A percentile compares a stretch with the other conserved stretches of the same genome.
phyloP scores from a whole-genome alignment of 2,329 filamentous ascomycete genomes.

The Trichoderma sp. region DNA sequence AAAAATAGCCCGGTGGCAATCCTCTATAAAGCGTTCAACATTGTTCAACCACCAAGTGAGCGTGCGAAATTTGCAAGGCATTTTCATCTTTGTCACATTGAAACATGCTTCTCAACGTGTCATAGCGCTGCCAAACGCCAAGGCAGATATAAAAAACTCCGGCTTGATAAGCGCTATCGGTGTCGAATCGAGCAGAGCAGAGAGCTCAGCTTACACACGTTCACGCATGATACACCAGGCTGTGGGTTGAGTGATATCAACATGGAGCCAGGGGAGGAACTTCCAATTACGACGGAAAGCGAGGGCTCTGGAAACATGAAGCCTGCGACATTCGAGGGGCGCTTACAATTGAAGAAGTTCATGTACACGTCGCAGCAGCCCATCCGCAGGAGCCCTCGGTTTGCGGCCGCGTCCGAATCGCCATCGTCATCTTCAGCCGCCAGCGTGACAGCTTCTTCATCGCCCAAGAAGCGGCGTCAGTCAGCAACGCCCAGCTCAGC shows the following conservation, averaged over 20 bases:
- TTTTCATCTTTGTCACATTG: neutral
- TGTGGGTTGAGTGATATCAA: neutral
- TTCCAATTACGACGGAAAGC: neutral
- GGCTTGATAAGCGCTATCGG: neutral
- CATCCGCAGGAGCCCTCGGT: conserved; percentile 32
- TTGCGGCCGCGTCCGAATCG: conserved; percentile 23
- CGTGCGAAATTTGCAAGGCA: neutral
- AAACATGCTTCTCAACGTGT: neutral
- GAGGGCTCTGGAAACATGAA: conserved; percentile 6
- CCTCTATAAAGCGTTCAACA: neutral
- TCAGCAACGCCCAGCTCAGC: conserved; percentile 9
- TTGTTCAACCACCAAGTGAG: neutral
- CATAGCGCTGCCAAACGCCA: neutral
- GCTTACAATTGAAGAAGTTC: conserved; percentile 45
- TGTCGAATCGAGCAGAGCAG: neutral
- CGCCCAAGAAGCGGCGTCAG: neutral
- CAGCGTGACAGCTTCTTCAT: conserved; percentile 8
- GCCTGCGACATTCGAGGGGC: conserved; percentile 42
- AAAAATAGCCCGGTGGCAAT: conserved; percentile 1
- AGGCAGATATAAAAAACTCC: neutral
- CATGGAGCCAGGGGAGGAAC: neutral
- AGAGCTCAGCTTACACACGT: conserved; percentile 12
- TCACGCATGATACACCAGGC: neutral
- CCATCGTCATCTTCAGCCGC: conserved; percentile 13
- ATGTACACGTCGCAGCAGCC: conserved; percentile 34